Base-by-base conservation (phyloP, 805 yeast species). In the Ogataea thermomethanolica region DNA sequence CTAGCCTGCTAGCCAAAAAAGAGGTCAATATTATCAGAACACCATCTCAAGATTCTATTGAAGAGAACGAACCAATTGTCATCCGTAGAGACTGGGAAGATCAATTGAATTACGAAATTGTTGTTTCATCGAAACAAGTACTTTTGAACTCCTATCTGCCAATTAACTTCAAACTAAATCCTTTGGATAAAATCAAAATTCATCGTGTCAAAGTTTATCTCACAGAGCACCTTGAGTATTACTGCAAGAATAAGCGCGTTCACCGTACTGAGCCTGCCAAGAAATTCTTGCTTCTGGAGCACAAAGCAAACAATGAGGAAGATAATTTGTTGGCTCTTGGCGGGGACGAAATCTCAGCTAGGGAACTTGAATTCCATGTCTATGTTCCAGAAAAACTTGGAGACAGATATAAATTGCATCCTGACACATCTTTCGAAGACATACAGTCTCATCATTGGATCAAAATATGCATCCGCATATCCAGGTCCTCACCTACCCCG, bases 381-480 rank as follows among this genome's bases (percentile, higher is more conserved):
- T 84, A 73, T 48, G 82, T 93, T 15, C 98, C 98, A 2, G 78
- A 79, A 46, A 66, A 67, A 36, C 68, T 87, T 43, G 74, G 74
- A 37, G 75, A 74, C 17, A 73, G 74, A 33, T 73, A 70, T 39
- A 70, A 67, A 43, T 62, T 84, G 22, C 96, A 88, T 54, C 96
- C 98, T 1, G 95, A 93, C 61, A 86, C 96, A 0, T 78, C 86
- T 3, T 82, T 74, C 51, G 77, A 74, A 17, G 80, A 79, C 51
- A 88, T 93, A 46, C 90, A 88, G 64, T 74, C 93, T 6, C 91
- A 86, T 54, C 99, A 93, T 64, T 93, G 99, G 97, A 80, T 93
- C 54, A 93, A 93, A 64, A 74, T 93, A 11, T 84, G 95, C 48
- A 65, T 93, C 37, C 67, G 98, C 37, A 69, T 93, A 28, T 85